These are phyloP conservation scores for Heritiera fomes DNA, from an alignment of 345 rosid genomes.

Conservation along the genomic window DNA sequence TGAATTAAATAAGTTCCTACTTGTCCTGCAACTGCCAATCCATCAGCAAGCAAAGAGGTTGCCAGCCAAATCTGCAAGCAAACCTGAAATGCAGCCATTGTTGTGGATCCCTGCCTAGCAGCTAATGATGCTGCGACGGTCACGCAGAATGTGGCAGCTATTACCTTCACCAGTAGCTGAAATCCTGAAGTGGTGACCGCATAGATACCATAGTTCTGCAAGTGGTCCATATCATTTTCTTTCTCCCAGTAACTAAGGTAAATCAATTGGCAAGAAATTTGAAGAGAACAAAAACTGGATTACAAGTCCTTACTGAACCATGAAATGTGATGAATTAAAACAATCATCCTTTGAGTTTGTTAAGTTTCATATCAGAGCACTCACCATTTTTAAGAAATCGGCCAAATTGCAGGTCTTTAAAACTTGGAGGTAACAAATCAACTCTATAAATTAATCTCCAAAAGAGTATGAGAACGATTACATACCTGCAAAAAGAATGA, in stretches of 20 bases:
- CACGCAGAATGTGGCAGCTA: slow-evolving; percentile 62
- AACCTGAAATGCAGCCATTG: slow-evolving; percentile 78
- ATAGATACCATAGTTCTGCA: slow-evolving; percentile 8
- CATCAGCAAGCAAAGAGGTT: slow-evolving; percentile 70
- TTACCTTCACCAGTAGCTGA: slow-evolving; percentile 51
- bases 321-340: not conserved
- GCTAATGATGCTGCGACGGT: slow-evolving; percentile 71
- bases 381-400: slow-evolving; percentile 48
- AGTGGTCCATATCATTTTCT: not conserved
- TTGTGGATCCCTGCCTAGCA: slow-evolving; percentile 51
- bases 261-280: slow-evolving; percentile 2
- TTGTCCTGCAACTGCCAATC: slow-evolving; percentile 69
- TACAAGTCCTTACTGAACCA: slow-evolving; percentile 4
- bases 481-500: slow-evolving; percentile 30
- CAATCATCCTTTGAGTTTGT: slow-evolving; percentile 11
- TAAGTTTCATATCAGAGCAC: slow-evolving; percentile 3
- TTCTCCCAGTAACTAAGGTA: not conserved
- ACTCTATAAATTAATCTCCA: slow-evolving; percentile 36
- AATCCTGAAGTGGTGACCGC: slow-evolving; percentile 37
- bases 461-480: slow-evolving; percentile 35
- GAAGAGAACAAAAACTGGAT: not conserved
- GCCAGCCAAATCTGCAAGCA: slow-evolving; percentile 78
- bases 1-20: slow-evolving; percentile 34
- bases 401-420: slow-evolving; percentile 37
- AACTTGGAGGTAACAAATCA: slow-evolving; percentile 36